Evolutionary conservation across 495 filamentous ascomycete genomes (phyloP).

Genomic region (Penicillium macrosclerotiorum): DNA sequence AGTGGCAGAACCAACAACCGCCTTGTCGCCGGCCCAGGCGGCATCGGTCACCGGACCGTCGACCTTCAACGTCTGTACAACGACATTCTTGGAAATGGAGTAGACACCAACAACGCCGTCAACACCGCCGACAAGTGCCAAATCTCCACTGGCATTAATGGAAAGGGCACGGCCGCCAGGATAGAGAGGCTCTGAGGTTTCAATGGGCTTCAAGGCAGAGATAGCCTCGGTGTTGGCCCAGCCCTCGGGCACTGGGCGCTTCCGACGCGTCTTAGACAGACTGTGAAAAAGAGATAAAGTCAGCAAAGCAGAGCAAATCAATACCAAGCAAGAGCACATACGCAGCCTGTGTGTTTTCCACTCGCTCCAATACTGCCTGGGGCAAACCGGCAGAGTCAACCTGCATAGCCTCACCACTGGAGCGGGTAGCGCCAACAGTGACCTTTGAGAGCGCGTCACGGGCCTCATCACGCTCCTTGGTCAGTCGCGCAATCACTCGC

Average conservation of each 20-base stretch:
- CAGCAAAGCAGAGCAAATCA: not conserved
- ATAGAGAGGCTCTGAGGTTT: constrained; percentile 61
- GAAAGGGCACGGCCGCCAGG: constrained; percentile 65
- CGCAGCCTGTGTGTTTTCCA: constrained; percentile 76
- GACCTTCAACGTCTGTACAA: constrained; percentile 64
- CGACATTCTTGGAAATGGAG: constrained; percentile 66
- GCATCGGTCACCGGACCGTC: constrained; percentile 73
- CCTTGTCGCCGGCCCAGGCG: constrained; percentile 70
- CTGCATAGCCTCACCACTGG: constrained; percentile 82
- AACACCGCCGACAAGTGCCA: constrained; percentile 75
- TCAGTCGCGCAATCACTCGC: constrained; percentile 85
- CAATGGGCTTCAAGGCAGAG: constrained; percentile 59
- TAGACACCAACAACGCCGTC: constrained; percentile 79
- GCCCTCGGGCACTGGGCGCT: constrained; percentile 77
- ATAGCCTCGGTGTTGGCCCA: constrained; percentile 81
- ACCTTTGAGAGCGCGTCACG: constrained; percentile 88
- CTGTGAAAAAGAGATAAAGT: constrained; percentile 44
- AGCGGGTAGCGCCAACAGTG: constrained; percentile 60
- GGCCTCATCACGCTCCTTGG: constrained; percentile 87
- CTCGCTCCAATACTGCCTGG: constrained; percentile 65
- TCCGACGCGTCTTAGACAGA: constrained; percentile 79
- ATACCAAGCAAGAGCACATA: constrained; percentile 41
- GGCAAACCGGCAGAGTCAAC: constrained; percentile 75
- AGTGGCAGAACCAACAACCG: constrained; percentile 69
- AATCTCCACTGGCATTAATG: constrained; percentile 60